phyloP scores from a whole-genome alignment of 202 grass and related monocot species.

The Hordeum pubiflorum region DNA sequence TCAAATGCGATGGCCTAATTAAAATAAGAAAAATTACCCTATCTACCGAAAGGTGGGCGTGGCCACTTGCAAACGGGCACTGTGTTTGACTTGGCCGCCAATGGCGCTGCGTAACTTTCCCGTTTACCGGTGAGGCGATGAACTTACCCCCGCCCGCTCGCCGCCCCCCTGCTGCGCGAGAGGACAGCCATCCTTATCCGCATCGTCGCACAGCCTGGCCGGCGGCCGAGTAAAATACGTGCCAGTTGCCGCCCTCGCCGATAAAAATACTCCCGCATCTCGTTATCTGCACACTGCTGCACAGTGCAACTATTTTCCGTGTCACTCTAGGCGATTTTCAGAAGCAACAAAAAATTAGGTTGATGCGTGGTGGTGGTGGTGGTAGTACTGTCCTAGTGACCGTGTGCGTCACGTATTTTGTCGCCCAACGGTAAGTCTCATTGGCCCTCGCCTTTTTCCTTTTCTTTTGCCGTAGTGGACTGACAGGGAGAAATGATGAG shows the following conservation, averaged over 20 bases:
- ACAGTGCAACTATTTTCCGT: neutral
- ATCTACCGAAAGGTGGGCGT: neutral
- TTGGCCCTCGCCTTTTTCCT: neutral
- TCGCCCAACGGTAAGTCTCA: neutral
- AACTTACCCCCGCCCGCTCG: too few relatives aligned
- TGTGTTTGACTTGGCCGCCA: neutral
- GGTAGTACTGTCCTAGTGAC: too few relatives aligned
- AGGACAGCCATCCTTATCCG: conserved; percentile 39
- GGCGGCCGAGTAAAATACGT: neutral
- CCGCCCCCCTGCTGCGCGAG: neutral
- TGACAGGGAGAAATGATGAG: neutral
- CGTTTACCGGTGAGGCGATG: neutral
- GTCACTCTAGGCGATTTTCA: neutral
- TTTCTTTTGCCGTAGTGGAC: neutral
- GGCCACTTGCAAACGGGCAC: neutral
- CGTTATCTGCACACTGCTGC: neutral
- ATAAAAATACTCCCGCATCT: neutral
- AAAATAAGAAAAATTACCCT: neutral
- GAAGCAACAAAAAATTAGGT: neutral
- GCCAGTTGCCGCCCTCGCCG: neutral
- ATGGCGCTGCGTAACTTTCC: neutral
- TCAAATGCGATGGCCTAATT: conserved; percentile 2
- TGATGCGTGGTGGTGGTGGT: too few relatives aligned
- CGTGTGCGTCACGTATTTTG: neutral
- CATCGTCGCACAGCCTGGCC: conserved; percentile 23